Evolutionary conservation across 495 filamentous ascomycete genomes (phyloP).

Genomic region (Halenospora varia): DNA sequence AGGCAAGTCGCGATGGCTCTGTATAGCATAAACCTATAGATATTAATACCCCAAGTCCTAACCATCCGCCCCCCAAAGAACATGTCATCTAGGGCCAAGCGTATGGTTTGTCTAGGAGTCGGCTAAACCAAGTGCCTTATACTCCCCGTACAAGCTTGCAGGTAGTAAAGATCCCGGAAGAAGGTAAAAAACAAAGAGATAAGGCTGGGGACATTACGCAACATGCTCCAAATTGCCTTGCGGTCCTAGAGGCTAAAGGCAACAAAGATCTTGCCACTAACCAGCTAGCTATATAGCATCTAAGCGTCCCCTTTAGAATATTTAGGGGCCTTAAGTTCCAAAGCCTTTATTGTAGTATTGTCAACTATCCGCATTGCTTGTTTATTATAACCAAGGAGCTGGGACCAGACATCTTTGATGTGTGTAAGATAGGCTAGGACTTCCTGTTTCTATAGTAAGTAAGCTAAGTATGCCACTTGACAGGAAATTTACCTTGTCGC

Average conservation of each 20-base stretch:
- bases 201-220: too few relatives aligned
- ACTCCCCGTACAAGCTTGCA: too few relatives aligned
- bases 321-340: constrained; percentile 1
- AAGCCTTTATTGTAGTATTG: not conserved
- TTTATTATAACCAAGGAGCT: not conserved
- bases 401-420: constrained; percentile 1
- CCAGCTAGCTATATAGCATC: too few relatives aligned
- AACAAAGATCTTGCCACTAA: too few relatives aligned
- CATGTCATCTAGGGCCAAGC: too few relatives aligned
- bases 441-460: constrained; percentile 15
- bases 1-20: not conserved
- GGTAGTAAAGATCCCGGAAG: too few relatives aligned
- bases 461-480: not conserved
- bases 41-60: not conserved
- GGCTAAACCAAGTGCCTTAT: too few relatives aligned
- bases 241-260: too few relatives aligned
- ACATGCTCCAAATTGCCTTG: too few relatives aligned
- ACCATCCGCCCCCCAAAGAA: too few relatives aligned
- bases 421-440: constrained; percentile 19
- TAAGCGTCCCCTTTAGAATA: constrained; percentile 2
- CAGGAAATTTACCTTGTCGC: constrained; percentile 3
- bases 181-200: too few relatives aligned
- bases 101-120: too few relatives aligned
- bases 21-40: not conserved
- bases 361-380: not conserved